phyloP scores from a whole-genome alignment of 1,284 basidiomycete species.

The Cutaneotrichosporon sp. region DNA sequence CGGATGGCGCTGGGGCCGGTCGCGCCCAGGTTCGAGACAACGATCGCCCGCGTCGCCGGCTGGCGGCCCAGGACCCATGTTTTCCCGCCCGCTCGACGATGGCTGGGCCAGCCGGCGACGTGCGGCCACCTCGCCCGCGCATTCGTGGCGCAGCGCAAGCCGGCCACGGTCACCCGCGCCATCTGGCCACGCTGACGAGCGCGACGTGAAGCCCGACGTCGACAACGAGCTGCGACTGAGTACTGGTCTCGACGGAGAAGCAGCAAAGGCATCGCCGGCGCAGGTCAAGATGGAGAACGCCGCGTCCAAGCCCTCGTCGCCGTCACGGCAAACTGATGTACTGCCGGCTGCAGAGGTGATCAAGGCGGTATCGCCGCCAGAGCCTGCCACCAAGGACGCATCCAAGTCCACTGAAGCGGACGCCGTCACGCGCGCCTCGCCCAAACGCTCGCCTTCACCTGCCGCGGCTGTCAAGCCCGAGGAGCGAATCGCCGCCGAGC shows the following conservation, averaged over 20 bases:
- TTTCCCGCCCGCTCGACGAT: conserved; percentile 5
- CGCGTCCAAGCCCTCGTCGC: too few relatives aligned
- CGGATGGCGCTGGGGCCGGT: conserved; percentile 12
- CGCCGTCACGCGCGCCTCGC: too few relatives aligned
- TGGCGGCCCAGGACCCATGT: not conserved
- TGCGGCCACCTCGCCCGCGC: conserved; percentile 1
- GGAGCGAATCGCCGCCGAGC: too few relatives aligned
- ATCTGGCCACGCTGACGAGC: conserved; percentile 4
- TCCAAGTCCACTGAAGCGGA: too few relatives aligned
- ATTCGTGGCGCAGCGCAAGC: conserved; percentile 3
- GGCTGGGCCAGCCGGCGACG: conserved; percentile 11
- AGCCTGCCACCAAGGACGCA: too few relatives aligned
- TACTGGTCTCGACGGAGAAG: not conserved
- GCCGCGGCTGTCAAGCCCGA: too few relatives aligned
- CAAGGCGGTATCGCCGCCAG: too few relatives aligned
- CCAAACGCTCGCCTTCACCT: too few relatives aligned
- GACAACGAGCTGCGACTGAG: not conserved
- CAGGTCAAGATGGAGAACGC: too few relatives aligned
- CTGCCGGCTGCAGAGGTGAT: too few relatives aligned
- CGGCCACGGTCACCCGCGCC: not conserved
- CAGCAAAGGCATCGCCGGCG: not conserved
- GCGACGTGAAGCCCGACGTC: not conserved
- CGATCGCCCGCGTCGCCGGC: conserved; percentile 7
- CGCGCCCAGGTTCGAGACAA: conserved; percentile 10
- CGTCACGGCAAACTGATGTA: too few relatives aligned